A percentile compares a stretch with the other conserved stretches of the same genome.
These are phyloP conservation scores for Penicillium hesseltinei DNA, from an alignment of 2,329 filamentous ascomycete species.

Conservation along the genomic window DNA sequence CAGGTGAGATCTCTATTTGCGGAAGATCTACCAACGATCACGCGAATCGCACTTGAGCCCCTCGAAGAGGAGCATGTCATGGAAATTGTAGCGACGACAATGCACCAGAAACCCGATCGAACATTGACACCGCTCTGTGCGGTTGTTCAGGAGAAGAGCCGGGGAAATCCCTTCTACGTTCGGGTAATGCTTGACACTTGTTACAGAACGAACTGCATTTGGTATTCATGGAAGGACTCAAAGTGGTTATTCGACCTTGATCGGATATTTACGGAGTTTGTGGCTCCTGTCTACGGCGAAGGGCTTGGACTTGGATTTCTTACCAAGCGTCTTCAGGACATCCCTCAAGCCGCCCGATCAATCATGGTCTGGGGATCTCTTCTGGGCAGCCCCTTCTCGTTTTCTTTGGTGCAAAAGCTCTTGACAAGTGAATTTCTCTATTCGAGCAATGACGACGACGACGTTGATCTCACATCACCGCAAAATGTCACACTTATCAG, in stretches of 20 bases:
- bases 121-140: conserved; percentile 75
- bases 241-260: conserved; percentile 85
- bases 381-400: conserved; percentile 79
- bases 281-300: conserved; percentile 73
- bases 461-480: conserved; percentile 36
- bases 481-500: conserved; percentile 50
- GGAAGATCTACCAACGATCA: conserved; percentile 57
- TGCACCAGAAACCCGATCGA: conserved; percentile 67
- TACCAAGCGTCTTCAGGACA: conserved; percentile 70
- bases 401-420: conserved; percentile 72
- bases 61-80: conserved; percentile 77
- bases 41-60: conserved; percentile 68
- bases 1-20: conserved; percentile 42
- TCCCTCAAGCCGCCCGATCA: conserved; percentile 70
- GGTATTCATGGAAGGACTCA: conserved; percentile 81
- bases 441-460: conserved; percentile 46
- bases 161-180: conserved; percentile 87
- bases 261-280: conserved; percentile 79
- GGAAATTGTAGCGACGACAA: conserved; percentile 76
- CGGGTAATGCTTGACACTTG: conserved; percentile 86
- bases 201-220: conserved; percentile 82
- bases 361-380: conserved; percentile 85
- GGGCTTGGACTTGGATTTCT: conserved; percentile 82
- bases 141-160: conserved; percentile 84
- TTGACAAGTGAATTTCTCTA: conserved; percentile 72